phyloP scores from a whole-genome alignment of 2,329 filamentous ascomycete species.

The Pseudocercospora pini-densiflorae region DNA sequence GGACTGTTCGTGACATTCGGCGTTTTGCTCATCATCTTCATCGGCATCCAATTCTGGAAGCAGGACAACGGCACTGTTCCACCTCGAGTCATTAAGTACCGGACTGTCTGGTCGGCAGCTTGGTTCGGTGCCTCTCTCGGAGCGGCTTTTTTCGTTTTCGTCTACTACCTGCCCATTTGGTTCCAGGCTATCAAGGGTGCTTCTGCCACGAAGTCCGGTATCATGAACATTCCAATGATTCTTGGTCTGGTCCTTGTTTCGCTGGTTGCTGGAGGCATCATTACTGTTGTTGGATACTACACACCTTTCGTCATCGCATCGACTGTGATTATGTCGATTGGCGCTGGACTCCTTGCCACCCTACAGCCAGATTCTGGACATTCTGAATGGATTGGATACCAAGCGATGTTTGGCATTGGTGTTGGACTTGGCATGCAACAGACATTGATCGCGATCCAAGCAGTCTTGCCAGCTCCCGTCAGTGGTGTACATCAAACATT shows the following conservation, averaged over 20 bases:
- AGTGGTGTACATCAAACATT: conserved; percentile 44
- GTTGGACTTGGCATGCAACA: conserved; percentile 56
- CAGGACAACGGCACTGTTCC: conserved; percentile 51
- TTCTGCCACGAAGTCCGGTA: conserved; percentile 52
- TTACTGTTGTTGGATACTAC: conserved; percentile 54
- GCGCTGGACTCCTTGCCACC: conserved; percentile 52
- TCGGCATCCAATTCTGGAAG: conserved; percentile 49
- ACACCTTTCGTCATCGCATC: conserved; percentile 54
- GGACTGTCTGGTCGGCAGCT: conserved; percentile 44
- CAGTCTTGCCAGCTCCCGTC: conserved; percentile 43
- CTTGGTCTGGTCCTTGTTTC: conserved; percentile 51
- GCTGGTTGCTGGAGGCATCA: conserved; percentile 44
- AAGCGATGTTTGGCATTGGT: conserved; percentile 44
- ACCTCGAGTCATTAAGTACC: conserved; percentile 51
- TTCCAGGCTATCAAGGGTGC: conserved; percentile 57
- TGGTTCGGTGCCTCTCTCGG: conserved; percentile 43
- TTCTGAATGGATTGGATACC: conserved; percentile 46
- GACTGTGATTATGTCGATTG: conserved; percentile 49
- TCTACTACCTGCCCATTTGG: conserved; percentile 53
- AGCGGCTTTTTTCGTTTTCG: conserved; percentile 46
- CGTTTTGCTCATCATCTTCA: conserved; percentile 49
- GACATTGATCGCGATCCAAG: conserved; percentile 52
- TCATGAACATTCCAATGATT: conserved; percentile 54
- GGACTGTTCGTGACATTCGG: conserved; percentile 51
- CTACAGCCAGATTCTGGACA: conserved; percentile 45